Evolutionary conservation across 768 basidiomycete species (phyloP).

Genomic region (Trametopsis cervina): DNA sequence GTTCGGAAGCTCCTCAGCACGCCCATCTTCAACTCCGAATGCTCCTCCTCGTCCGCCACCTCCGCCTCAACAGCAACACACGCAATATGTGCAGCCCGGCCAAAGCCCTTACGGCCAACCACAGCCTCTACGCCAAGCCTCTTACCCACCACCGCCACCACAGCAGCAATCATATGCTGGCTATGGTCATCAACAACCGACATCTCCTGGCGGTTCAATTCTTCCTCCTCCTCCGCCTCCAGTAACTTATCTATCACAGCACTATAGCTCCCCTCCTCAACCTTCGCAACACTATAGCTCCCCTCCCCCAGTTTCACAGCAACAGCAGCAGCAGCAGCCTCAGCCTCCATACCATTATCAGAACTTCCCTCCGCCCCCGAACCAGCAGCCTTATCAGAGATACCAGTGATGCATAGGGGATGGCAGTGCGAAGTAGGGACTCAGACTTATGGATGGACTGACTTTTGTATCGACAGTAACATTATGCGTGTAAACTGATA

Average conservation of each 20-base stretch:
- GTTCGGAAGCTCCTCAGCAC: conserved; percentile 14
- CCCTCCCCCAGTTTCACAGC: neutral
- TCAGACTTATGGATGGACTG: conserved; percentile 11
- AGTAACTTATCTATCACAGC: conserved; percentile 15
- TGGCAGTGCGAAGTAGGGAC: no score
- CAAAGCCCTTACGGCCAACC: conserved; percentile 13
- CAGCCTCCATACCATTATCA: conserved; percentile 16
- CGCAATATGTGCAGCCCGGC: conserved; percentile 8
- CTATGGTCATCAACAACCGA: conserved; percentile 10
- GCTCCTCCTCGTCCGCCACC: conserved; percentile 13
- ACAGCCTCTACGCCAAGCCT: conserved; percentile 16
- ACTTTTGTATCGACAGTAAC: neutral
- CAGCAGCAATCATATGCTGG: conserved; percentile 14
- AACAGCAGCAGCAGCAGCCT: conserved; percentile 4
- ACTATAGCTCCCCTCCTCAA: conserved; percentile 2
- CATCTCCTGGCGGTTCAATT: neutral
- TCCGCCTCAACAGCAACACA: conserved; percentile 12
- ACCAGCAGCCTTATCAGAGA: conserved; percentile 14
- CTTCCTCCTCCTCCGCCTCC: conserved; percentile 16
- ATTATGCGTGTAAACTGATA: neutral
- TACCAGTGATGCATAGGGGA: conserved; percentile 17
- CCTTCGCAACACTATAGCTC: neutral
- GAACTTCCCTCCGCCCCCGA: conserved; percentile 13
- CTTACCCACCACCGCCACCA: conserved; percentile 17
- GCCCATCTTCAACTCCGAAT: conserved; percentile 8